A percentile compares a stretch with the other conserved stretches of the same genome.
phyloP scores from a whole-genome alignment of 2,329 filamentous ascomycete genomes.

The Hortaea sp. region DNA sequence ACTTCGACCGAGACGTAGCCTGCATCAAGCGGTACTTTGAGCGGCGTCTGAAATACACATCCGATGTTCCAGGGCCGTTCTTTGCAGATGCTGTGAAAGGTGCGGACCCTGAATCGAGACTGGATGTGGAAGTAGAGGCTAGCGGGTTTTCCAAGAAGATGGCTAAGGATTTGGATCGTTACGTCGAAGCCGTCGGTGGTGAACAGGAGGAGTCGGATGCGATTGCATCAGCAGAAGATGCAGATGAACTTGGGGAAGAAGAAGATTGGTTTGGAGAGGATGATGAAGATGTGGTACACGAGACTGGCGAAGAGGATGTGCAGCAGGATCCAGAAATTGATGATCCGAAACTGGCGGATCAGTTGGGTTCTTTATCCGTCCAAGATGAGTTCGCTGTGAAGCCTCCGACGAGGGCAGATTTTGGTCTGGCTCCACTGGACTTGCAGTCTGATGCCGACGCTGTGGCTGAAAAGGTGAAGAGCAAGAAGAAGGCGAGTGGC shows the following conservation, averaged over 20 bases:
- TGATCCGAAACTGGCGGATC: slow-evolving; percentile 14
- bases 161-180: slow-evolving; percentile 83
- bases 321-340: slow-evolving; percentile 10
- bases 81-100: slow-evolving; percentile 75
- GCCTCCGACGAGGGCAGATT: slow-evolving; percentile 8
- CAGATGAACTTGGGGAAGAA: slow-evolving; percentile 4
- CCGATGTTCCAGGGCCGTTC: slow-evolving; percentile 71
- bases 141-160: slow-evolving; percentile 96
- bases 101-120: slow-evolving; percentile 55
- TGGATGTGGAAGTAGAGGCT: slow-evolving; percentile 83
- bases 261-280: slow-evolving; percentile 7
- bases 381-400: slow-evolving; percentile 11
- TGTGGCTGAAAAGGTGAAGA: slow-evolving; percentile 20
- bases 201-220: slow-evolving; percentile 35
- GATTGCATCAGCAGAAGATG: slow-evolving; percentile 29
- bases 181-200: slow-evolving; percentile 62
- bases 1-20: slow-evolving; percentile 91
- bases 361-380: slow-evolving; percentile 10
- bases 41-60: slow-evolving; percentile 76
- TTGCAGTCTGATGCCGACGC: slow-evolving; percentile 18
- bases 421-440: slow-evolving; percentile 21
- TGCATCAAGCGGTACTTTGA: slow-evolving; percentile 94
- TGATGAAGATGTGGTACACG: slow-evolving; percentile 4
- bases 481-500: slow-evolving; percentile 27
- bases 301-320: slow-evolving; percentile 6